phyloP scores from a whole-genome alignment of 2,329 filamentous ascomycete species.

The Sarocladiaceae sp. region DNA sequence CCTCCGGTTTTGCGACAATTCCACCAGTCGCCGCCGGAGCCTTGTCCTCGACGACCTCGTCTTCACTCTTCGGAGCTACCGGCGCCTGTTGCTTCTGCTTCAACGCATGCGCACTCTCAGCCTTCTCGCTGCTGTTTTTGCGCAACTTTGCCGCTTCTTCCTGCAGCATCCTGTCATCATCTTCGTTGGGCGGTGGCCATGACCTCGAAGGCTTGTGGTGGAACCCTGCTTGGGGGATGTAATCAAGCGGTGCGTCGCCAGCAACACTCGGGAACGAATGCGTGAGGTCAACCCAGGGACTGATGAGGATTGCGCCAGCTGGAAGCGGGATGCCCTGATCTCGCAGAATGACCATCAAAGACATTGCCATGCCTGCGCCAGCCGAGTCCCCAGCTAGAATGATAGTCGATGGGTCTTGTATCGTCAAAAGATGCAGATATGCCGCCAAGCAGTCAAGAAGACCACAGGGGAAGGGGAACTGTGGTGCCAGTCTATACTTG shows the following conservation, averaged over 20 bases:
- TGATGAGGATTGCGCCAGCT: constrained; percentile 83
- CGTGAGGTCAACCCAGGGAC: constrained; percentile 91
- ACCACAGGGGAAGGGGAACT: constrained; percentile 93
- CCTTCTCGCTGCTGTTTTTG: constrained; percentile 13
- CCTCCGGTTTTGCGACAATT: constrained; percentile 20
- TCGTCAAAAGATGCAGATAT: constrained; percentile 74
- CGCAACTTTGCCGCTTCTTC: constrained; percentile 33
- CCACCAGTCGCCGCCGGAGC: constrained; percentile 17
- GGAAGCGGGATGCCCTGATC: constrained; percentile 80
- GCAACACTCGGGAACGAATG: constrained; percentile 93
- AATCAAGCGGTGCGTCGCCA: constrained; percentile 67
- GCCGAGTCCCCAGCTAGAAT: constrained; percentile 89
- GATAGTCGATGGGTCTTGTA: constrained; percentile 74
- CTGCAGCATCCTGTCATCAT: constrained; percentile 56
- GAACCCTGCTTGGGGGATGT: constrained; percentile 83
- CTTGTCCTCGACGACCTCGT: constrained; percentile 11
- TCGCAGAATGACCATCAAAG: constrained; percentile 70
- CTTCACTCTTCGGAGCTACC: constrained; percentile 20
- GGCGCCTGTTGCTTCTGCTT: constrained; percentile 28
- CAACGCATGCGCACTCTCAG: constrained; percentile 16
- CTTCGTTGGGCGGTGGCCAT: constrained; percentile 88
- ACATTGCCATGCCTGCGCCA: constrained; percentile 83
- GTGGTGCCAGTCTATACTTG: constrained; percentile 79
- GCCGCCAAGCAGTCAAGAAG: constrained; percentile 84
- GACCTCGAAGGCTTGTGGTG: constrained; percentile 80